phyloP scores from a whole-genome alignment of 2,329 filamentous ascomycete species.

The Setomelanomma holmii region DNA sequence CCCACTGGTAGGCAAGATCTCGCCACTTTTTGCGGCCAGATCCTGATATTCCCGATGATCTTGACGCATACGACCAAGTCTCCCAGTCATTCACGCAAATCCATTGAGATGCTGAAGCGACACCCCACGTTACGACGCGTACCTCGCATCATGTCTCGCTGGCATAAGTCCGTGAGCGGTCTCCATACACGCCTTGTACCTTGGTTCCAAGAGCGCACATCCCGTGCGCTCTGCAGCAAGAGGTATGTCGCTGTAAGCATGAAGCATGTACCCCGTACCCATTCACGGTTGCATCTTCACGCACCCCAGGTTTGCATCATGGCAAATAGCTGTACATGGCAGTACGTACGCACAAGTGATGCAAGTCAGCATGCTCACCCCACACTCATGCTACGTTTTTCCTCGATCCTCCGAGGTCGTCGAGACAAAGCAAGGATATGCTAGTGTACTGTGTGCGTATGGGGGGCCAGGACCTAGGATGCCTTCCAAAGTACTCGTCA shows the following conservation, averaged over 20 bases:
- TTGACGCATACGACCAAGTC: not conserved
- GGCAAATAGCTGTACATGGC: too few species aligned
- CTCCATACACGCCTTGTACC: not conserved
- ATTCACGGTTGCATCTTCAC: too few species aligned
- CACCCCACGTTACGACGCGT: not conserved
- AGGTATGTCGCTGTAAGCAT: conserved; percentile 2
- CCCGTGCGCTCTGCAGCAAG: not conserved
- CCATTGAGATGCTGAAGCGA: not conserved
- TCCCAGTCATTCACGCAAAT: not conserved
- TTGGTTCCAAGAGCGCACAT: not conserved
- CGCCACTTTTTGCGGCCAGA: not conserved
- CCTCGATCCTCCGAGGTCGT: too few species aligned
- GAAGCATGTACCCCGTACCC: not conserved
- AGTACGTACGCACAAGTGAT: too few species aligned
- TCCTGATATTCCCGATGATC: not conserved
- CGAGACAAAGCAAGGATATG: too few species aligned
- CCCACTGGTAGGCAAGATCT: not conserved
- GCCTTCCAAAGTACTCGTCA: too few species aligned
- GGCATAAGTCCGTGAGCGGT: not conserved
- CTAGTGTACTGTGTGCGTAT: too few species aligned
- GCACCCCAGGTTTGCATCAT: not conserved
- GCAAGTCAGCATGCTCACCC: too few species aligned
- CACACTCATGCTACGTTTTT: too few species aligned
- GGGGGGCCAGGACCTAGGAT: too few species aligned
- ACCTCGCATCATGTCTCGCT: not conserved